A percentile compares a stretch with the other conserved stretches of the same genome.
These are phyloP conservation scores for Scutellaria barbata DNA, from an alignment of 257 asterid species.

Conservation along the genomic window DNA sequence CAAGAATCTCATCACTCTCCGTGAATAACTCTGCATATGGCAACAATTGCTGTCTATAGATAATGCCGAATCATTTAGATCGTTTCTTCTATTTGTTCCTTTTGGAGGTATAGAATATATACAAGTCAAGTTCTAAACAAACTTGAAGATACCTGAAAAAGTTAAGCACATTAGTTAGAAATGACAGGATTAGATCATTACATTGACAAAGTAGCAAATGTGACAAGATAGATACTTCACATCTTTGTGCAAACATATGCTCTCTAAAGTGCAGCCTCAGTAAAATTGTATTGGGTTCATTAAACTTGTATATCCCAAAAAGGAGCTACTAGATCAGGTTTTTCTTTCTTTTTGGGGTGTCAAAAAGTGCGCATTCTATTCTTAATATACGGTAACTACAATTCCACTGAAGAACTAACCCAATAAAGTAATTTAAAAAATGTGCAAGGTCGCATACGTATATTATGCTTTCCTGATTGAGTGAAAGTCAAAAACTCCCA, in stretches of 20 bases:
- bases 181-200: background rate
- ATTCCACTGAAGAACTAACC: background rate
- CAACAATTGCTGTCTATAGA: conserved; percentile 19
- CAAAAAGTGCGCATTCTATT: too few species aligned
- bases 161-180: conserved; percentile 14
- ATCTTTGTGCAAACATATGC: background rate
- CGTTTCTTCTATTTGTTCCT: conserved; percentile 8
- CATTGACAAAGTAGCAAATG: conserved; percentile 1
- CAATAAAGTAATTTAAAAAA: background rate
- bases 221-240: background rate
- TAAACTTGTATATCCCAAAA: background rate
- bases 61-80: background rate
- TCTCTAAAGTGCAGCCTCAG: background rate
- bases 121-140: conserved; percentile 62
- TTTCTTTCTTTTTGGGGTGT: too few species aligned
- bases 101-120: background rate
- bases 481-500: background rate
- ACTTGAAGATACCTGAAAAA: conserved; percentile 75
- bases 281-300: background rate
- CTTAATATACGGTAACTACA: background rate
- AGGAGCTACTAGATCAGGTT: background rate
- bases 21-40: background rate
- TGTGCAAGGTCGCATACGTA: background rate
- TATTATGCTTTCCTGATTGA: background rate
- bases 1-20: background rate